These are phyloP conservation scores for Brassica napus DNA, from an alignment of 345 rosid genomes.

Conservation along the genomic window DNA sequence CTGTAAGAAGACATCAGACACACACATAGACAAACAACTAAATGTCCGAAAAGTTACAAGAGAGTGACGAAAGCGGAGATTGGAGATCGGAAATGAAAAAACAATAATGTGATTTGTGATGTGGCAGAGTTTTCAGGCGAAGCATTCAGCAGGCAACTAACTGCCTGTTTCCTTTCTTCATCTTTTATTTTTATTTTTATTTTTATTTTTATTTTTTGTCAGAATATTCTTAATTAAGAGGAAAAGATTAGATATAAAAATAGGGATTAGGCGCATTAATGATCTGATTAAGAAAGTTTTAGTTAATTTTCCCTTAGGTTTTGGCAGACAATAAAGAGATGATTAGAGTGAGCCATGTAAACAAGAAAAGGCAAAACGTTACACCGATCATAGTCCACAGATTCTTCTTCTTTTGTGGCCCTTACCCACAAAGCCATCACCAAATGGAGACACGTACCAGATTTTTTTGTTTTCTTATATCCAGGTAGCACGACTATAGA, in stretches of 20 bases:
- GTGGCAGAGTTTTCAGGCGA: constrained; percentile 32
- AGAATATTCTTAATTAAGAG: not conserved
- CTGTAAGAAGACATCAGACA: constrained; percentile 54
- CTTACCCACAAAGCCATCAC: not conserved
- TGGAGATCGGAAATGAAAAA: constrained; percentile 21
- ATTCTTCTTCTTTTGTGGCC: constrained; percentile 25
- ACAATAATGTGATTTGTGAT: not conserved
- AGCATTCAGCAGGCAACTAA: constrained; percentile 12
- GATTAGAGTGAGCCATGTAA: constrained; percentile 14
- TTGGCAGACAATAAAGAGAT: constrained; percentile 21
- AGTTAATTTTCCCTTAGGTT: constrained; percentile 15
- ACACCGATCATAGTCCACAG: constrained; percentile 18
- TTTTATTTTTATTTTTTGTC: not conserved
- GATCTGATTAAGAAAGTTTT: constrained; percentile 20
- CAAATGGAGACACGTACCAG: constrained; percentile 21
- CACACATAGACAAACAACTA: not conserved
- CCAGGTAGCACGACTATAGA: no score
- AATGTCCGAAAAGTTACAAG: constrained; percentile 6
- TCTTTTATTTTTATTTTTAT: not conserved
- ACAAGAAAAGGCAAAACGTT: constrained; percentile 24
- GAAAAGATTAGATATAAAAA: constrained; percentile 11
- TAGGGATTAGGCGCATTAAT: constrained; percentile 19
- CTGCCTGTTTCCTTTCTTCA: constrained; percentile 21
- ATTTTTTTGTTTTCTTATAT: not conserved
- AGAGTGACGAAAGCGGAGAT: constrained; percentile 8